These are phyloP conservation scores for Sphagnum contortum DNA, from an alignment of 225 moss, liverwort and hornwort species.

Conservation along the genomic window DNA sequence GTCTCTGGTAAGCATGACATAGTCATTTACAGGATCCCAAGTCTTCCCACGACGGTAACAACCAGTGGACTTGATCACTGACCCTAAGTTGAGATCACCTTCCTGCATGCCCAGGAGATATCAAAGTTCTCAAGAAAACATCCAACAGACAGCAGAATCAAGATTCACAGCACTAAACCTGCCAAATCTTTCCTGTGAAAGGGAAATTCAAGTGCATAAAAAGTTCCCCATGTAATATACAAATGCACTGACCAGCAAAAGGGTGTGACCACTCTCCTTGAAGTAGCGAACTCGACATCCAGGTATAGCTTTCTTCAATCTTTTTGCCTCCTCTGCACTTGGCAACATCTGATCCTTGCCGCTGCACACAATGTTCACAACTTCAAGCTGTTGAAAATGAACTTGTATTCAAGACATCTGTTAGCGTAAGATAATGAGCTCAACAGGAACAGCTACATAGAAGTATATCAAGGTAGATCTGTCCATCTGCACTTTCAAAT, in stretches of 20 bases:
- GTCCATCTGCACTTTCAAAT: too few relatives aligned
- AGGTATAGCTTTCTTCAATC: slow-evolving; percentile 47
- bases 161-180: too few relatives aligned
- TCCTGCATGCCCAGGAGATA: slow-evolving; percentile 14
- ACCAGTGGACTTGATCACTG: slow-evolving; percentile 32
- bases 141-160: too few relatives aligned
- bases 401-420: neutral
- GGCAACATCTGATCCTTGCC: slow-evolving; percentile 81
- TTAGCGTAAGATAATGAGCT: too few relatives aligned
- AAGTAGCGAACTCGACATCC: slow-evolving; percentile 54
- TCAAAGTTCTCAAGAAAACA: too few relatives aligned
- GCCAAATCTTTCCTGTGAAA: too few relatives aligned
- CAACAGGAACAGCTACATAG: too few relatives aligned
- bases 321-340: slow-evolving; percentile 57
- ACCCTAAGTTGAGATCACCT: slow-evolving; percentile 40
- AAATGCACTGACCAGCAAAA: slow-evolving; percentile 47
- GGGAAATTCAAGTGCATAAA: too few relatives aligned
- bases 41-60: slow-evolving; percentile 19
- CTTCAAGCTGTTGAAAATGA: neutral
- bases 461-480: too few relatives aligned
- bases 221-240: too few relatives aligned
- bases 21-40: slow-evolving; percentile 19
- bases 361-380: slow-evolving; percentile 20
- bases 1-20: slow-evolving; percentile 31
- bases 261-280: slow-evolving; percentile 73